Evolutionary conservation across 2,329 filamentous ascomycete species (phyloP).

Genomic region (Sporothrix globosa): DNA sequence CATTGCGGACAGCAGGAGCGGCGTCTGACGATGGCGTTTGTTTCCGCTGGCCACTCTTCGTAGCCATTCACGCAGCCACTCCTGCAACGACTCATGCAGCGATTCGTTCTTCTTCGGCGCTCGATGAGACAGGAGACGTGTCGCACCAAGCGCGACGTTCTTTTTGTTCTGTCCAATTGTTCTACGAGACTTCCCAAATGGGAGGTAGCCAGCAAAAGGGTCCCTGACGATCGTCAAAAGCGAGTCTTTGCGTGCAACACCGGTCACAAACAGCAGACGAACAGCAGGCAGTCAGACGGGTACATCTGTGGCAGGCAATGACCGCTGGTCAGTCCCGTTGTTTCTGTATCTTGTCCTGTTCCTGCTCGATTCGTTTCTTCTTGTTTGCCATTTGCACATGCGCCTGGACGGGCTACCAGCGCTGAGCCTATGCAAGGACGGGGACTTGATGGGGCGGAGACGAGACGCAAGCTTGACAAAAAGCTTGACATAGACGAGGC

Average conservation of each 20-base stretch:
- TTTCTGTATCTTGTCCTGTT: background rate
- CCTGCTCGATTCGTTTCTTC: background rate
- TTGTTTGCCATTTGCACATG: background rate
- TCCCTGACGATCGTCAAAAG: background rate
- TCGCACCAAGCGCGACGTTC: background rate
- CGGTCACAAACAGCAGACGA: background rate
- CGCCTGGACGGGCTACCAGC: background rate
- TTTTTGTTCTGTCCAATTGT: background rate
- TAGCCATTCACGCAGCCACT: background rate
- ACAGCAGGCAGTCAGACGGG: background rate
- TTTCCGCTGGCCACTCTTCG: background rate
- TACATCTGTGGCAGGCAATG: conserved; percentile 12
- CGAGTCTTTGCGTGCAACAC: background rate
- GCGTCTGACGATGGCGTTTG: background rate
- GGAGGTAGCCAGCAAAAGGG: background rate
- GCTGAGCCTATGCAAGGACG: conserved; percentile 22
- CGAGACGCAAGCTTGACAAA: background rate
- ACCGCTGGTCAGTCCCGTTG: background rate
- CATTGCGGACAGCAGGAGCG: background rate
- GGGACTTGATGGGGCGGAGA: background rate
- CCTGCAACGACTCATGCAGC: too few species aligned
- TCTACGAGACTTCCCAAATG: background rate
- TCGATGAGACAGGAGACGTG: conserved; percentile 25
- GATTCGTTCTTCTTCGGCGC: conserved; percentile 18
- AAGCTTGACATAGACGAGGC: background rate